Conservation (phyloP, 75 land plant genomes). For the Pinus tabuliformis region DNA sequence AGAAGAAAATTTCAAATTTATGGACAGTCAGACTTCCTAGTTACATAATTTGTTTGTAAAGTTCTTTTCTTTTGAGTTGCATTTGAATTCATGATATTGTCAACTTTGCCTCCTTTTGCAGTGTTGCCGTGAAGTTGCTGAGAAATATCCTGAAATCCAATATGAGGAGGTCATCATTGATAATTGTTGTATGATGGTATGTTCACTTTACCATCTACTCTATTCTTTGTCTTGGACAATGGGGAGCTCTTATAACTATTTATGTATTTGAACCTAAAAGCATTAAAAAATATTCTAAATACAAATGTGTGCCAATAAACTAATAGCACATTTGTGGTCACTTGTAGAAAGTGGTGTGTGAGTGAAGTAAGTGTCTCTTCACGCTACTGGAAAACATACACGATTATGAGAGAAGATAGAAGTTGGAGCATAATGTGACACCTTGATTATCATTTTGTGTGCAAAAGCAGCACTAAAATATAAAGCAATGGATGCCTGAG, state of each 20-base stretch:
- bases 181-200: slow-evolving; percentile 99
- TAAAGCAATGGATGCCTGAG: not conserved
- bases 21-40: not conserved
- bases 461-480: not conserved
- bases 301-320: not conserved
- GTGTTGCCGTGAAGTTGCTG: slow-evolving; percentile 97
- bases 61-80: not conserved
- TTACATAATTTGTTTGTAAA: not conserved
- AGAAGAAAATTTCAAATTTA: not conserved
- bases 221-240: not conserved
- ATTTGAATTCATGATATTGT: not conserved
- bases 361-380: not conserved
- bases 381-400: not conserved
- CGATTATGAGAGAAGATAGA: not conserved
- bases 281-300: not conserved
- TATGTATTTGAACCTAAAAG: not conserved
- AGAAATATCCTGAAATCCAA: slow-evolving; percentile 86
- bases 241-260: not conserved
- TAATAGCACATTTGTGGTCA: not conserved
- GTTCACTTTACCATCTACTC: slow-evolving; percentile 7
- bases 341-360: not conserved
- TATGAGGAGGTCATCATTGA: slow-evolving; percentile 99
- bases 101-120: slow-evolving; percentile 29
- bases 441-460: not conserved
- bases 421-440: not conserved